Evolutionary conservation across 768 basidiomycete genomes (phyloP).

Genomic region (Collybia nuda): DNA sequence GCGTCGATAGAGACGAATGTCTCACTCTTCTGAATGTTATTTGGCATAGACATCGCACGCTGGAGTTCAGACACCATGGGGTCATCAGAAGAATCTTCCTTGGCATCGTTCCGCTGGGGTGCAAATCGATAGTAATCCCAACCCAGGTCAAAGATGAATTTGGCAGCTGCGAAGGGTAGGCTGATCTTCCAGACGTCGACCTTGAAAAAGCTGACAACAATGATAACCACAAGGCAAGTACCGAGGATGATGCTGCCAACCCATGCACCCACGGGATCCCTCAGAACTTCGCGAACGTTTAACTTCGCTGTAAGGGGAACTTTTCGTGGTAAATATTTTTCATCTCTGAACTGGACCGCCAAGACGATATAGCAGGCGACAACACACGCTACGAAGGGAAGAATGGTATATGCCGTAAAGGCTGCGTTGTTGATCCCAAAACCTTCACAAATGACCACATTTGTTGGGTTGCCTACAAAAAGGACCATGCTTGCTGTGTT

Average conservation of each 20-base stretch:
- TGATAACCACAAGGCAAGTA: slow-evolving; percentile 68
- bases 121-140: slow-evolving; percentile 55
- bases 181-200: slow-evolving; percentile 89
- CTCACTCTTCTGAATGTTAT: slow-evolving; percentile 12
- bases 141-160: slow-evolving; percentile 66
- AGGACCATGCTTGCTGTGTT: slow-evolving; percentile 76
- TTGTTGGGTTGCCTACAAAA: slow-evolving; percentile 93
- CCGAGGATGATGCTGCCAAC: slow-evolving; percentile 72
- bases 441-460: slow-evolving; percentile 89
- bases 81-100: slow-evolving; percentile 19
- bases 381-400: slow-evolving; percentile 74
- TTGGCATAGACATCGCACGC: slow-evolving; percentile 23
- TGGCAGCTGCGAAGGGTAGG: slow-evolving; percentile 76
- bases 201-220: slow-evolving; percentile 75
- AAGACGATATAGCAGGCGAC: slow-evolving; percentile 61
- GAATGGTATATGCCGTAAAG: slow-evolving; percentile 81
- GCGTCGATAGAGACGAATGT: slow-evolving; percentile 17
- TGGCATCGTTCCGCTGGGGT: slow-evolving; percentile 5
- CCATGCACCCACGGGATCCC: slow-evolving; percentile 73
- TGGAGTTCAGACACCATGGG: slow-evolving; percentile 24
- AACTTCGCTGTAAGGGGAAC: slow-evolving; percentile 35
- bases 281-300: slow-evolving; percentile 60
- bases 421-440: slow-evolving; percentile 76
- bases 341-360: slow-evolving; percentile 55
- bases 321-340: slow-evolving; percentile 50